These are phyloP conservation scores for Uronychia binucleata DNA, from an alignment of 73 alveolate genomes.

Conservation along the genomic window DNA sequence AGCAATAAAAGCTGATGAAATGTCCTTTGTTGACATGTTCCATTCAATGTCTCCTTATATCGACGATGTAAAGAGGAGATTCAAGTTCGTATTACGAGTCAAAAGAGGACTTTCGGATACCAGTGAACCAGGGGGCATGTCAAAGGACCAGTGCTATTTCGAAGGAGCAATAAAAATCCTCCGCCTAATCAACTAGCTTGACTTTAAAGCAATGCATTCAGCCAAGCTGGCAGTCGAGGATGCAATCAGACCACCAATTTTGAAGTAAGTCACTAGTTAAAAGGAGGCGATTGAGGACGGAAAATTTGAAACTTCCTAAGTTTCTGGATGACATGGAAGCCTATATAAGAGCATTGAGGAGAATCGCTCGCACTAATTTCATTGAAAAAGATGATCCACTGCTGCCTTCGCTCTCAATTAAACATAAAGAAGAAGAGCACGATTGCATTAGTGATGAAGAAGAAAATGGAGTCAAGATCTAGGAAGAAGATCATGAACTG, in stretches of 20 bases:
- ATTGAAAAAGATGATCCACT: slow-evolving; percentile 21
- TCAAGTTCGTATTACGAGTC: slow-evolving; percentile 78
- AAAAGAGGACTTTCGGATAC: slow-evolving; percentile 89
- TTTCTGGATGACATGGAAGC: slow-evolving; percentile 52
- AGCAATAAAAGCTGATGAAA: slow-evolving; percentile 58
- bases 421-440: neutral
- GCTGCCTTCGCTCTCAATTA: neutral
- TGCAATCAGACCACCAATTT: slow-evolving; percentile 36
- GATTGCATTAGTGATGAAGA: neutral
- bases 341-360: slow-evolving; percentile 46
- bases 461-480: neutral
- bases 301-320: slow-evolving; percentile 45
- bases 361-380: slow-evolving; percentile 48
- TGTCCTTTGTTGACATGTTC: slow-evolving; percentile 75
- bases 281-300: slow-evolving; percentile 25
- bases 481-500: neutral
- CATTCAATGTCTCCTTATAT: slow-evolving; percentile 70
- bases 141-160: slow-evolving; percentile 68
- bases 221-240: slow-evolving; percentile 82
- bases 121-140: slow-evolving; percentile 58
- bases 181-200: slow-evolving; percentile 26
- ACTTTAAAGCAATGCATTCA: slow-evolving; percentile 50
- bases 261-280: too few relatives aligned
- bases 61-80: slow-evolving; percentile 74
- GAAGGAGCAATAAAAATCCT: slow-evolving; percentile 66